These are phyloP conservation scores for Cryptosporidium parvum DNA, from an alignment of 169 alveolate species.

Conservation along the genomic window DNA sequence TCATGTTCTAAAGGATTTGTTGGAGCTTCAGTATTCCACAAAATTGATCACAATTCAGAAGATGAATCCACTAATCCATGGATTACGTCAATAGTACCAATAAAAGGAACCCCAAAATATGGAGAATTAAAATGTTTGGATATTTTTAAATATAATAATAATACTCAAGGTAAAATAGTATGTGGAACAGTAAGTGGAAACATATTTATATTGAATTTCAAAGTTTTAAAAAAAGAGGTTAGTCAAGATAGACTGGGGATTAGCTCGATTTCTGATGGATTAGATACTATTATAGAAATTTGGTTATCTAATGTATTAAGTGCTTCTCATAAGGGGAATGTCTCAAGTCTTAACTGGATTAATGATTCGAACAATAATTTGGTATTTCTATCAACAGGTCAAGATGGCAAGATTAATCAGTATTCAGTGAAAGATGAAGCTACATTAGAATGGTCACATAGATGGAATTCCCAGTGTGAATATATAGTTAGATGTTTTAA, in stretches of 20 bases:
- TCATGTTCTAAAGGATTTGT: conserved; percentile 60
- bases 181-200: conserved; percentile 70
- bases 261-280: neutral
- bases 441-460: conserved; percentile 33
- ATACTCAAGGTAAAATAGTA: conserved; percentile 21
- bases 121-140: conserved; percentile 73
- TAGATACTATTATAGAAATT: neutral
- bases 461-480: conserved; percentile 42
- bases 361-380: neutral
- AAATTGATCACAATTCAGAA: no score
- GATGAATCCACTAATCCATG: neutral
- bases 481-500: conserved; percentile 52
- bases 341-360: conserved; percentile 48
- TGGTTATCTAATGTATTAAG: neutral
- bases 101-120: conserved; percentile 35
- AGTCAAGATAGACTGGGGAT: neutral
- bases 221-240: neutral
- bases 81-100: conserved; percentile 6
- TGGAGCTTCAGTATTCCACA: conserved; percentile 35
- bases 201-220: neutral
- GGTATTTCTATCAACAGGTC: conserved; percentile 61
- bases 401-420: conserved; percentile 48
- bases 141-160: neutral
- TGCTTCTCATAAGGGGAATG: conserved; percentile 59
- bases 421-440: neutral